Base-by-base conservation (phyloP, 352 stramenopile genomes). In the Phytopythium ostracodes region DNA sequence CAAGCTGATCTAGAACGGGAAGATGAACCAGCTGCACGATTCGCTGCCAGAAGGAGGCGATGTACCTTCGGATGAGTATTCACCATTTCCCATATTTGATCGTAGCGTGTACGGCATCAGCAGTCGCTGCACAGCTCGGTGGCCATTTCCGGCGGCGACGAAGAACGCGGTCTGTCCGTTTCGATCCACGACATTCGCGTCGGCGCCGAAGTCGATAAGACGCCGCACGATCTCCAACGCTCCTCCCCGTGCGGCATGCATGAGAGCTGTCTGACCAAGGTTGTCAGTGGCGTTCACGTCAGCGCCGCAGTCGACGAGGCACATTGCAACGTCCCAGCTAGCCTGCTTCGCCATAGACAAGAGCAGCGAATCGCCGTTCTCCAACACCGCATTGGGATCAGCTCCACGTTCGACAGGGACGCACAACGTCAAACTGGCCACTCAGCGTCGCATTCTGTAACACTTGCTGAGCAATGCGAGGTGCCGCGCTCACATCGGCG, bases 1-100 rank as follows among this genome's bases (percentile, higher is more conserved):
- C 17, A 59, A n/a, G 17, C 12, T 38, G n/a, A 67, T 43, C 24
- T 67, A 49, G 25, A 40, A 60, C 5, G 49, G 49, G 35, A 56
- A 40, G 20, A 67, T 63, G 33, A 31, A 14, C 27, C 62, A 63
- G 25, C 31, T 44, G 1, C 29, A 24, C 24, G 10, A 35, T 33
- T 18, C 11, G 46, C 12, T 33, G 0, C 35, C 46, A 22, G 46
- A 10, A 35, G 22, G 7, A 8, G 36, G 20, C 44, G 36, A 44
- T 14, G 4, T 56, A 14, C 14, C 51, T 56, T 22, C 7, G 31
- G 27, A 8, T 4, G 14, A 55, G 24, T 22, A 24, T 24, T n/a
- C 49, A 4, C 25, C 5, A 14, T 2, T 7, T 31, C 27, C 29
- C 7, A n/a, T 22, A 22, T 51, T 20, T 14, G 29, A 17, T 42